Percentiles rank a stretch among this genome's conserved stretches.
phyloP scores from a whole-genome alignment of 1,284 basidiomycete species.

The Mycena sp. region DNA sequence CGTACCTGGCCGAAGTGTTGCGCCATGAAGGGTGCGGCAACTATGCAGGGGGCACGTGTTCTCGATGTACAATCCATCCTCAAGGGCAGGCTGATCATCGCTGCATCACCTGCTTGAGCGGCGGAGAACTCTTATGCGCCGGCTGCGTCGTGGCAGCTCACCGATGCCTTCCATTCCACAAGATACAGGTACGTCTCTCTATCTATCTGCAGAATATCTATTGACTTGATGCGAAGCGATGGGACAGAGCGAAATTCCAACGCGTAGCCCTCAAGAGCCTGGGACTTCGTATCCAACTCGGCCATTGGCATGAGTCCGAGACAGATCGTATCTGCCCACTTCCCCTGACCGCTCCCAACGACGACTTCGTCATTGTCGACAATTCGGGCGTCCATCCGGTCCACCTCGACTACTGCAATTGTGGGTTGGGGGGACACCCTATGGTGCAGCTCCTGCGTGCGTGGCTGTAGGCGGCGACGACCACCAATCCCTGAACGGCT shows the following conservation, averaged over 20 bases:
- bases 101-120: constrained; percentile 10
- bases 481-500: constrained; percentile 28
- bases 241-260: constrained; percentile 28
- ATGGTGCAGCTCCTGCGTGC: constrained; percentile 32
- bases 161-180: constrained; percentile 11
- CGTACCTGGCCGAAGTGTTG: constrained; percentile 19
- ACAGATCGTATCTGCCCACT: neutral
- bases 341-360: constrained; percentile 2
- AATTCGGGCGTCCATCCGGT: constrained; percentile 42
- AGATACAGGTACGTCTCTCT: constrained; percentile 16
- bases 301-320: constrained; percentile 33
- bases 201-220: neutral
- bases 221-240: constrained; percentile 13
- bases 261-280: constrained; percentile 24
- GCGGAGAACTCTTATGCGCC: neutral
- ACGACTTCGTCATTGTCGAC: constrained; percentile 26
- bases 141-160: constrained; percentile 12
- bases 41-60: neutral
- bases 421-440: constrained; percentile 22
- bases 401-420: constrained; percentile 45
- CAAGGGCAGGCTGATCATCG: constrained; percentile 3
- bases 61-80: neutral
- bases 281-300: constrained; percentile 42
- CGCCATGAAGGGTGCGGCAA: constrained; percentile 21
- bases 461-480: constrained; percentile 32